phyloP scores from a whole-genome alignment of 768 basidiomycete genomes.

The Crassisporium funariophilum region DNA sequence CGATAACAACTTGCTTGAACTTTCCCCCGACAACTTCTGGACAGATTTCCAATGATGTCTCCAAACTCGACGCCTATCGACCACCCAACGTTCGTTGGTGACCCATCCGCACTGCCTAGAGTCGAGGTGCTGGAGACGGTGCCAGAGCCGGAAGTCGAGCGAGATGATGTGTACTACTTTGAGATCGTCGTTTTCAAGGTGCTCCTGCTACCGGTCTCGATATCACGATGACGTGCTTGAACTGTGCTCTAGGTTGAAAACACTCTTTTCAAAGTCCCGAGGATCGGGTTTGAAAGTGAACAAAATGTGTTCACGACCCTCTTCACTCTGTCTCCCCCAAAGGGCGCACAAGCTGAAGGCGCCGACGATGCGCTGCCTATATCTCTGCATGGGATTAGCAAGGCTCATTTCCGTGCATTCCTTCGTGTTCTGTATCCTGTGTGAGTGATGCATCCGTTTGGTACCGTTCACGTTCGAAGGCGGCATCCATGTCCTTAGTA shows the following conservation, averaged over 20 bases:
- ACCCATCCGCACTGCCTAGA: too few species aligned
- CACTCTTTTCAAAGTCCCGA: constrained; percentile 9
- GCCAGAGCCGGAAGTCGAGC: not conserved
- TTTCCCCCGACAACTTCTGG: too few species aligned
- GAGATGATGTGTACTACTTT: not conserved
- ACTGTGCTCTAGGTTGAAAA: constrained; percentile 12
- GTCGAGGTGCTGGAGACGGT: too few species aligned
- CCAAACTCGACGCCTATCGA: too few species aligned
- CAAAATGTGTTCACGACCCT: constrained; percentile 10
- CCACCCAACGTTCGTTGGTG: too few species aligned
- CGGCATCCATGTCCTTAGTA: not conserved
- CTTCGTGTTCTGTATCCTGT: constrained; percentile 5
- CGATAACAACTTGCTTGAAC: too few species aligned
- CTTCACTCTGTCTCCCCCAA: constrained; percentile 7
- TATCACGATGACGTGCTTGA: too few species aligned
- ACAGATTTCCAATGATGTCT: too few species aligned
- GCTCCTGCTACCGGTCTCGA: too few species aligned
- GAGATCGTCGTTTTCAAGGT: not conserved
- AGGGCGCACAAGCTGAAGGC: not conserved
- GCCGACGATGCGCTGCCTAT: constrained; percentile 2
- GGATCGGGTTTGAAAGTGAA: constrained; percentile 4
- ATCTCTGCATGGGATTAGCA: not conserved
- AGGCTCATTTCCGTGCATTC: constrained; percentile 3
- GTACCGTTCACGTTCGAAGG: not conserved
- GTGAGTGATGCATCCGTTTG: not conserved